Percentiles rank a stretch among this genome's conserved stretches.
Evolutionary conservation across 257 asterid species (phyloP).

Genomic region (Lycium barbarum): DNA sequence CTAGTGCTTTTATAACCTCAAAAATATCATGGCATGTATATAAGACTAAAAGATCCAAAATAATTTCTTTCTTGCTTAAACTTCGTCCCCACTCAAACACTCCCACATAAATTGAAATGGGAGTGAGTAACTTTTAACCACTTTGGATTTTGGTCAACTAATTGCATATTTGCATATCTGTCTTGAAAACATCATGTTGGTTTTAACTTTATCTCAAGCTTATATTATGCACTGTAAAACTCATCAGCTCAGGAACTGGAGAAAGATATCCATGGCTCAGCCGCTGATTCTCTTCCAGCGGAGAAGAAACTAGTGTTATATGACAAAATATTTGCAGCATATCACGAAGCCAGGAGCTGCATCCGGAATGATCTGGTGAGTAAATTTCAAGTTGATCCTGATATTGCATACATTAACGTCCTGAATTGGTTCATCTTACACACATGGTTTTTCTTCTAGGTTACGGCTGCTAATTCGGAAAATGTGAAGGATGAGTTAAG

Average conservation of each 20-base stretch:
- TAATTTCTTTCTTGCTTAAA: too few relatives aligned
- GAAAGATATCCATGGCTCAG: slow-evolving; percentile 80
- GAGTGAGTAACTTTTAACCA: neutral
- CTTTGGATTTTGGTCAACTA: neutral
- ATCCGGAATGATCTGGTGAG: slow-evolving; percentile 89
- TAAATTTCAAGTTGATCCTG: slow-evolving; percentile 11
- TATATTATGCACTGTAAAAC: slow-evolving; percentile 34
- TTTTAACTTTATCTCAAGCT: slow-evolving; percentile 33
- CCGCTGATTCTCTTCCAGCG: slow-evolving; percentile 72
- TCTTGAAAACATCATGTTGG: neutral
- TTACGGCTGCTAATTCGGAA: slow-evolving; percentile 85
- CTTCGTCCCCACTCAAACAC: too few relatives aligned
- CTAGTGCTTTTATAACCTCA: neutral
- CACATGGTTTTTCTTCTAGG: slow-evolving; percentile 55
- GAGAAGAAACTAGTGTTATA: slow-evolving; percentile 80
- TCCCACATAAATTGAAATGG: neutral
- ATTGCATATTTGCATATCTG: slow-evolving; percentile 1
- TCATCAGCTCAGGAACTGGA: slow-evolving; percentile 95
- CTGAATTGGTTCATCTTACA: slow-evolving; percentile 14
- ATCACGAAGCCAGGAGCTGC: slow-evolving; percentile 86
- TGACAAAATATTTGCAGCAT: slow-evolving; percentile 95
- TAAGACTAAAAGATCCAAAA: neutral
- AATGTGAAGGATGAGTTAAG: slow-evolving; percentile 88
- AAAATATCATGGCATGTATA: neutral
- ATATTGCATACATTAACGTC: neutral